Evolutionary conservation across 805 yeast species (phyloP).

Genomic region (Candida vartiovaarae): DNA sequence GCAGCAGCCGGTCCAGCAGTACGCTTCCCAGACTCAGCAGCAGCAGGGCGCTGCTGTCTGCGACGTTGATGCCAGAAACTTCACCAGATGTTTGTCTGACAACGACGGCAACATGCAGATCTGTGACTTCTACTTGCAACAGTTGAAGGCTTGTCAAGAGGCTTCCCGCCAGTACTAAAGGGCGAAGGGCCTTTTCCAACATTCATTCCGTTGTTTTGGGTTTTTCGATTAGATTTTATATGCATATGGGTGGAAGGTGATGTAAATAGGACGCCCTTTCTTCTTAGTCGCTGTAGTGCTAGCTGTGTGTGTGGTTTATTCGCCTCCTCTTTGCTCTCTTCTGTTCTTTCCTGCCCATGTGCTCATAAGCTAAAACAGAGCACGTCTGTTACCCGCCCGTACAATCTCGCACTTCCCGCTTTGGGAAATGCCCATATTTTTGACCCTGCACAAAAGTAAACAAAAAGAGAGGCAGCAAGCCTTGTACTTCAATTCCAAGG

Average conservation of each 20-base stretch:
- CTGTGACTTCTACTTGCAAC: constrained; percentile 95
- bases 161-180: constrained; percentile 74
- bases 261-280: too few relatives aligned
- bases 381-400: not conserved
- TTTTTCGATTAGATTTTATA: too few relatives aligned
- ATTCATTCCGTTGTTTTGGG: too few relatives aligned
- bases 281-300: not conserved
- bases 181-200: too few relatives aligned
- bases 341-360: too few relatives aligned
- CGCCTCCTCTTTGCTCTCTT: too few relatives aligned
- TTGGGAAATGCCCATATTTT: not conserved
- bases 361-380: too few relatives aligned
- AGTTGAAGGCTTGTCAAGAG: constrained; percentile 94
- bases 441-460: too few relatives aligned
- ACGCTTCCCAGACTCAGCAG: constrained; percentile 30
- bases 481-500: too few relatives aligned
- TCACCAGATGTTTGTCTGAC: constrained; percentile 92
- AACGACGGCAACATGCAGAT: constrained; percentile 94
- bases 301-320: not conserved
- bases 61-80: constrained; percentile 89
- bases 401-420: not conserved
- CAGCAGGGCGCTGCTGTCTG: constrained; percentile 47
- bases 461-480: too few relatives aligned
- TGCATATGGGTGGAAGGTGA: too few relatives aligned
- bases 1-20: constrained; percentile 35